Base-by-base conservation (phyloP, 2,329 filamentous ascomycete species). In the Amylocarpus encephaloides region DNA sequence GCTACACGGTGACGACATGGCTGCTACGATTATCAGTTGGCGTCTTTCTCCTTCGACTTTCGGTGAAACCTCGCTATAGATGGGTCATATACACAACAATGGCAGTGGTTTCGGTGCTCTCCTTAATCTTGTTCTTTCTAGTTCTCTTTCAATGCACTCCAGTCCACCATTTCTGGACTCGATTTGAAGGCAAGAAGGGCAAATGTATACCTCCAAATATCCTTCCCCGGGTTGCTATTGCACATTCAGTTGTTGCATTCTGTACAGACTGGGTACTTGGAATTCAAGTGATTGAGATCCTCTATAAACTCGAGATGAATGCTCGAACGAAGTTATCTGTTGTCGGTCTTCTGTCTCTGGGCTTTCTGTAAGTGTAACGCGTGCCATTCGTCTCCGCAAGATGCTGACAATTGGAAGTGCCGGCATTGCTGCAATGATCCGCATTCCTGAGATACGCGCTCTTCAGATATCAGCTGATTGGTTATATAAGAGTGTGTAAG, bases 301-400 rank as follows among this genome's bases (percentile, higher is more conserved):
- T 83, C 1, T 75, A 71, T 67, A 70, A 73, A 22, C 62, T 82
- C 26, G 73, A 80, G 49, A 80, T 83, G 73, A 73, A 73, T 41
- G 58, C 54, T 6, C 70, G 68, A 49, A 75, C 73, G 2, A 83
- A 81, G 59, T 30, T 72, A 6, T 71, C 77, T 2, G 66, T 82
- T 18, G 73, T 73, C 9, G 68, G 70, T 5, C 71, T 83, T 40
- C 65, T 84, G 44, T 71, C 71, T 6, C 73, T 83, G 67, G 82
- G 78, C 26, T 79, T 79, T 57, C 60, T 74, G 73, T 62, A 43
- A 54, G 60, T 50, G 70, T 10, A 32, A 38, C 2, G 16, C 35
- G 29, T 10, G 22, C 22, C 22, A 26, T 18, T 13, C 30, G 26
- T n/a, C 10, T 26, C 29, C 19, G 42, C 13, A 2, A 26, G 16